Conservation (phyloP, 2,329 filamentous ascomycete genomes). For the Diaporthe longicolla region DNA sequence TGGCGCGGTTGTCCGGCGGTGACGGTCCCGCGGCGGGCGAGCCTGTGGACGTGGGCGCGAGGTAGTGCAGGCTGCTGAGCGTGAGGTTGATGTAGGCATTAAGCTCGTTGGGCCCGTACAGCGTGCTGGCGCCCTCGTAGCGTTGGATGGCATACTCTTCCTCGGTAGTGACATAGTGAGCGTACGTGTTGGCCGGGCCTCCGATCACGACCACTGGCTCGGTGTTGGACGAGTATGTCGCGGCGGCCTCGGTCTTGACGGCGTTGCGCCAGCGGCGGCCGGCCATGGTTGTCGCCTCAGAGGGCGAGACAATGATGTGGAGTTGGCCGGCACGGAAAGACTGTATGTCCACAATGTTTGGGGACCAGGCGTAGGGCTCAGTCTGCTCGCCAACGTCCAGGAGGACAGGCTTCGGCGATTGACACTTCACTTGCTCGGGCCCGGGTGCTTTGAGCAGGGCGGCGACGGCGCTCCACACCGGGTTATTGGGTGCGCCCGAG, state of each 20-base stretch:
- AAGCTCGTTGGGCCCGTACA: conserved; percentile 87
- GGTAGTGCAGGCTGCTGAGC: conserved; percentile 77
- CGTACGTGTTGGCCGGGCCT: conserved; percentile 90
- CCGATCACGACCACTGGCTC: conserved; percentile 84
- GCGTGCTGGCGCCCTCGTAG: conserved; percentile 94
- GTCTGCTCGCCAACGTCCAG: conserved; percentile 86
- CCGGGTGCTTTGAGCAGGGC: conserved; percentile 78
- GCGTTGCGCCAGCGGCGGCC: conserved; percentile 87
- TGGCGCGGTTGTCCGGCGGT: conserved; percentile 84
- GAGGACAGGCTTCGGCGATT: conserved; percentile 85
- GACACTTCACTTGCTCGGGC: conserved; percentile 79
- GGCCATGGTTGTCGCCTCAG: conserved; percentile 92
- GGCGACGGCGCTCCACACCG: conserved; percentile 83
- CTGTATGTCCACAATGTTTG: conserved; percentile 92
- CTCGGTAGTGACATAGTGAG: conserved; percentile 57
- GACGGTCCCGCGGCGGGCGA: conserved; percentile 67
- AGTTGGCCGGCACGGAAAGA: conserved; percentile 86
- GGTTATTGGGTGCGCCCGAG: conserved; percentile 79
- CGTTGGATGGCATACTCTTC: conserved; percentile 79
- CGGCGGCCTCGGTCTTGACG: conserved; percentile 66
- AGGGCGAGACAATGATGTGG: conserved; percentile 86
- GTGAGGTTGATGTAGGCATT: conserved; percentile 91
- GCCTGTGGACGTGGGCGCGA: conserved; percentile 64
- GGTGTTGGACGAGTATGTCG: conserved; percentile 54
- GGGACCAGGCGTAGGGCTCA: conserved; percentile 85